phyloP scores from a whole-genome alignment of 1,139 yeast genomes.

The Sugiyamaella paludigena region DNA sequence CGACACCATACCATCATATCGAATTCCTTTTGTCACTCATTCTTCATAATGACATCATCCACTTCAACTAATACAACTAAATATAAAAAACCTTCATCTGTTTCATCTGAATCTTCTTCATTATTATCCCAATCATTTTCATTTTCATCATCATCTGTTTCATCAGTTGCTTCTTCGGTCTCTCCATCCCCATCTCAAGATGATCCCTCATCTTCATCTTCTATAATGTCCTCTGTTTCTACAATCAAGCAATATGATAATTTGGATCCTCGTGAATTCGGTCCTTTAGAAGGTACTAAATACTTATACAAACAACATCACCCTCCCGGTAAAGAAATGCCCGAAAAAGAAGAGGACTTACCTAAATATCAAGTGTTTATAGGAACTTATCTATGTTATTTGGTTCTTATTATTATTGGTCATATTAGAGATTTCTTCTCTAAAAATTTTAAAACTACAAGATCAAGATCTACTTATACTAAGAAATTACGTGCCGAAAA shows the following conservation, averaged over 20 bases:
- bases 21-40: too few relatives aligned
- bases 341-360: conserved; percentile 53
- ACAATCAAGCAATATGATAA: not conserved
- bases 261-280: conserved; percentile 29
- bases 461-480: conserved; percentile 1
- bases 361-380: conserved; percentile 81
- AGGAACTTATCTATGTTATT: conserved; percentile 79
- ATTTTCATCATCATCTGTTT: too few relatives aligned
- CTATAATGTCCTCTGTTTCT: too few relatives aligned
- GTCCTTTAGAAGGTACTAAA: conserved; percentile 29
- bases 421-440: conserved; percentile 89
- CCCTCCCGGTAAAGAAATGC: conserved; percentile 28
- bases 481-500: conserved; percentile 67
- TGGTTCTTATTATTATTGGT: conserved; percentile 81
- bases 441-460: conserved; percentile 46
- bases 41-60: too few relatives aligned
- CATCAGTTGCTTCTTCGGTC: too few relatives aligned
- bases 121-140: too few relatives aligned
- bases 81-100: too few relatives aligned
- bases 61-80: too few relatives aligned
- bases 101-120: too few relatives aligned
- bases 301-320: conserved; percentile 42
- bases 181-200: too few relatives aligned
- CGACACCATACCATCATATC: too few relatives aligned
- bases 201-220: too few relatives aligned